A percentile compares a stretch with the other conserved stretches of the same genome.
These are phyloP conservation scores for Excoecaria cochinchinensis DNA, from an alignment of 345 rosid genomes.

Conservation along the genomic window DNA sequence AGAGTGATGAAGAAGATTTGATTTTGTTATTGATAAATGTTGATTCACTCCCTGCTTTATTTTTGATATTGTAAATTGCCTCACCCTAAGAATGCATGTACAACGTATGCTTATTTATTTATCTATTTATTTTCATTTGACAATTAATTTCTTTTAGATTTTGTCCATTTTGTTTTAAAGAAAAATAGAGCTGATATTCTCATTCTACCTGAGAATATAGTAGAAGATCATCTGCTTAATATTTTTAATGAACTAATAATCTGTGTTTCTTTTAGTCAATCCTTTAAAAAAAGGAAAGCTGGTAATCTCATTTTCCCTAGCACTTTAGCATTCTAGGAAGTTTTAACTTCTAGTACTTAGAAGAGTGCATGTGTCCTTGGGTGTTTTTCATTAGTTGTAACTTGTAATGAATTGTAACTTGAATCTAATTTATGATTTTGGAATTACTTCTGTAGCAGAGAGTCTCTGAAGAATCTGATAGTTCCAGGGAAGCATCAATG, in stretches of 20 bases:
- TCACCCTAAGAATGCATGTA: too few relatives aligned
- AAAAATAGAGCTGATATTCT: not conserved
- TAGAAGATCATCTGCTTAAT: too few relatives aligned
- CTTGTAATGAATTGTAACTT: not conserved
- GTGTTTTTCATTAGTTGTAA: not conserved
- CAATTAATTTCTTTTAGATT: too few relatives aligned
- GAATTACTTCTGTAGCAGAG: slow-evolving; percentile 42
- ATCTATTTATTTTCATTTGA: too few relatives aligned
- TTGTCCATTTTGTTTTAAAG: not conserved
- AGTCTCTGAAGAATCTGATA: slow-evolving; percentile 60
- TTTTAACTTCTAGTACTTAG: slow-evolving; percentile 1
- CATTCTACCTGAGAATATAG: not conserved
- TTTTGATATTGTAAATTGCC: too few relatives aligned
- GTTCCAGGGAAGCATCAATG: slow-evolving; percentile 46
- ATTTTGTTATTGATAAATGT: too few relatives aligned
- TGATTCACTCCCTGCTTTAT: too few relatives aligned
- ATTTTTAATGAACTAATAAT: not conserved
- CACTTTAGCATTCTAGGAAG: not conserved
- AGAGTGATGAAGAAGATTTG: too few relatives aligned
- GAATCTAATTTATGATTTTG: slow-evolving; percentile 19
- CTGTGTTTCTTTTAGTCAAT: too few relatives aligned
- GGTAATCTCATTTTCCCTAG: not conserved
- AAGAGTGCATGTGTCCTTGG: not conserved
- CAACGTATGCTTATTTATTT: too few relatives aligned
- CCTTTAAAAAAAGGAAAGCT: not conserved